A percentile compares a stretch with the other conserved stretches of the same genome.
Conservation (phyloP, 2,329 filamentous ascomycete species). For the Sarocladiaceae sp. region DNA sequence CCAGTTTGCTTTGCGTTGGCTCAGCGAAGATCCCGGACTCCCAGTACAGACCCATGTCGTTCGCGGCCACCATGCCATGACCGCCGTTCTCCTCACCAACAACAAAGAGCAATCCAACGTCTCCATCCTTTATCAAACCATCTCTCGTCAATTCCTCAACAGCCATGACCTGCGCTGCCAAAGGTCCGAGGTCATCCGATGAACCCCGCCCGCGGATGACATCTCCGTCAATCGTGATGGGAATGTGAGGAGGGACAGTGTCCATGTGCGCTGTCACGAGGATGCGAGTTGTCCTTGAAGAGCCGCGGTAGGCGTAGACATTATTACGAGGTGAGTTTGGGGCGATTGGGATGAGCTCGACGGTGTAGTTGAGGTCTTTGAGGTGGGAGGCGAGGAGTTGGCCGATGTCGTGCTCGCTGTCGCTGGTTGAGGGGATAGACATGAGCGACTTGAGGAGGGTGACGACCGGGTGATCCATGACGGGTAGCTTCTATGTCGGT, state of each 20-base stretch:
- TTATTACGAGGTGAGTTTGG: slow-evolving; percentile 48
- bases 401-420: slow-evolving; percentile 61
- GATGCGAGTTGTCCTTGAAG: slow-evolving; percentile 44
- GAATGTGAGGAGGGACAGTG: slow-evolving; percentile 62
- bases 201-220: slow-evolving; percentile 56
- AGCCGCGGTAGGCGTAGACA: slow-evolving; percentile 59
- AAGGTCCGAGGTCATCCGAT: slow-evolving; percentile 60
- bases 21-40: slow-evolving; percentile 21
- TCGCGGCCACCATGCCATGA: slow-evolving; percentile 18
- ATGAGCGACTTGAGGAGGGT: slow-evolving; percentile 70
- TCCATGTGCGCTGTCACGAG: slow-evolving; percentile 74
- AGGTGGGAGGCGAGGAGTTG: slow-evolving; percentile 63
- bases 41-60: slow-evolving; percentile 16
- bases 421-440: slow-evolving; percentile 62
- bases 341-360: slow-evolving; percentile 22
- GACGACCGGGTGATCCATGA: slow-evolving; percentile 29
- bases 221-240: slow-evolving; percentile 49
- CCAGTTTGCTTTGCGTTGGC: slow-evolving; percentile 22
- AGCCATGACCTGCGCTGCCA: slow-evolving; percentile 29
- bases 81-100: slow-evolving; percentile 22
- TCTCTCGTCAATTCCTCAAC: slow-evolving; percentile 15
- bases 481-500: no score
- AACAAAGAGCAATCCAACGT: slow-evolving; percentile 18
- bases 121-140: slow-evolving; percentile 13
- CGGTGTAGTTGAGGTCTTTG: slow-evolving; percentile 32